A percentile compares a stretch with the other conserved stretches of the same genome.
phyloP scores from a whole-genome alignment of 2,329 filamentous ascomycete species.

The Fusarium newnesense region DNA sequence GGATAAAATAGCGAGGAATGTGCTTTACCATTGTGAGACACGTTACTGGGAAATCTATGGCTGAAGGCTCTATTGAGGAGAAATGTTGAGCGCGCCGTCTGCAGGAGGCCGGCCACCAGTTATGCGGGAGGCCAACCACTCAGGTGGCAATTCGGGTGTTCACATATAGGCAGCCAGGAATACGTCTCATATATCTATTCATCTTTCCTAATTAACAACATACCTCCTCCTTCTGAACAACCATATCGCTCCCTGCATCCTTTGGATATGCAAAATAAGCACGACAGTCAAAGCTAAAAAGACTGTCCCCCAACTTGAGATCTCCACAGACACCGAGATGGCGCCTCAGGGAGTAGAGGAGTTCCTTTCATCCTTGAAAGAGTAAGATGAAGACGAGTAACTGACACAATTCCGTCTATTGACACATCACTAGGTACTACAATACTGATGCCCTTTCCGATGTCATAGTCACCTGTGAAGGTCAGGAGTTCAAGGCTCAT shows the following conservation, averaged over 20 bases:
- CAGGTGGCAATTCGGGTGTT: neutral
- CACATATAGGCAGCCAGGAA: neutral
- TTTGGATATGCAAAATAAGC: neutral
- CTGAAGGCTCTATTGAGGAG: neutral
- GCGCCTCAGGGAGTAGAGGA: neutral
- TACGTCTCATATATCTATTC: neutral
- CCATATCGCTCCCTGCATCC: too few species aligned
- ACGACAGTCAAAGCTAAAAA: neutral
- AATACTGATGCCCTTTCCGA: neutral
- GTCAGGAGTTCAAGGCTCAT: neutral
- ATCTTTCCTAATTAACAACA: neutral
- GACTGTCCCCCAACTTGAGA: neutral
- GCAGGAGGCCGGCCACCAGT: neutral
- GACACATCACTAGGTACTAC: neutral
- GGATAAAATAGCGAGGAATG: too few species aligned
- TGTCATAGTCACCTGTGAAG: neutral
- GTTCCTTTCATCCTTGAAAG: accelerated
- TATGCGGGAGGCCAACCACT: neutral
- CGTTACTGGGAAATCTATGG: neutral
- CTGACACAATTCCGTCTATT: too few species aligned
- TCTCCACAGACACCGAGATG: neutral
- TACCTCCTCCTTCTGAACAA: neutral
- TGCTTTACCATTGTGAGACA: too few species aligned
- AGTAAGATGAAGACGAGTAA: neutral
- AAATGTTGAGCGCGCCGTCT: neutral